Percentiles rank a stretch among this genome's conserved stretches.
Conservation (phyloP, 116 monocot species). For the Iris pallida region DNA sequence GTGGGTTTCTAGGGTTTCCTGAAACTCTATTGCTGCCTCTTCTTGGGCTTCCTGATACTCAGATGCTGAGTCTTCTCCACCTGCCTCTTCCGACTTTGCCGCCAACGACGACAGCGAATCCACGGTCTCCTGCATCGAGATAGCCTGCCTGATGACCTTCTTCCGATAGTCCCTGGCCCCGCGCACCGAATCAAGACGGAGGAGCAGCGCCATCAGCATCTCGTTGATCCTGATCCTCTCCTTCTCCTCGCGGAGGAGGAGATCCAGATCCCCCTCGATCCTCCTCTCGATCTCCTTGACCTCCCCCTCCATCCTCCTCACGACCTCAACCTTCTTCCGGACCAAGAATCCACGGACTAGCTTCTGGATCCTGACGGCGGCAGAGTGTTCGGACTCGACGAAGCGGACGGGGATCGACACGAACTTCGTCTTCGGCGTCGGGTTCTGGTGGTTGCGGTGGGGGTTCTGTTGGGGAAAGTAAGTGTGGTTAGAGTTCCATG, state of each 20-base stretch:
- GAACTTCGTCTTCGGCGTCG: conserved; percentile 10
- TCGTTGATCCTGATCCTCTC: conserved; percentile 54
- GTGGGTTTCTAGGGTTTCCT: too few species aligned
- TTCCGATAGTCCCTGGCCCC: conserved; percentile 75
- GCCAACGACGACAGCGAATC: conserved; percentile 12
- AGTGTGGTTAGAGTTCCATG: too few species aligned
- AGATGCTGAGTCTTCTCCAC: neutral
- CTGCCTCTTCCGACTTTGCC: neutral
- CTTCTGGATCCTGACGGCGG: conserved; percentile 35
- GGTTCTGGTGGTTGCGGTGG: neutral
- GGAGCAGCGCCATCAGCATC: conserved; percentile 67
- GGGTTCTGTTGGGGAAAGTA: too few species aligned
- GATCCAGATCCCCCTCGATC: conserved; percentile 2
- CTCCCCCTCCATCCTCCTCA: conserved; percentile 22
- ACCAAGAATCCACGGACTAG: conserved; percentile 34
- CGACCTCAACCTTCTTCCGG: conserved; percentile 23
- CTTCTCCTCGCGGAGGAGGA: conserved; percentile 17
- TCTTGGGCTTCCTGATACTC: too few species aligned
- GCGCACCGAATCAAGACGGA: conserved; percentile 62
- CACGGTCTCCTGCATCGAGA: conserved; percentile 60
- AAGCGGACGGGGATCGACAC: conserved; percentile 31
- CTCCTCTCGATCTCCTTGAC: conserved; percentile 25
- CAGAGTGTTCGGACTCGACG: conserved; percentile 14
- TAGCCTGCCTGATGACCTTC: conserved; percentile 53
- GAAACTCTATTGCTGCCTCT: too few species aligned